Evolutionary conservation across 2,329 filamentous ascomycete genomes (phyloP).

Genomic region (Diaporthe humulicola): DNA sequence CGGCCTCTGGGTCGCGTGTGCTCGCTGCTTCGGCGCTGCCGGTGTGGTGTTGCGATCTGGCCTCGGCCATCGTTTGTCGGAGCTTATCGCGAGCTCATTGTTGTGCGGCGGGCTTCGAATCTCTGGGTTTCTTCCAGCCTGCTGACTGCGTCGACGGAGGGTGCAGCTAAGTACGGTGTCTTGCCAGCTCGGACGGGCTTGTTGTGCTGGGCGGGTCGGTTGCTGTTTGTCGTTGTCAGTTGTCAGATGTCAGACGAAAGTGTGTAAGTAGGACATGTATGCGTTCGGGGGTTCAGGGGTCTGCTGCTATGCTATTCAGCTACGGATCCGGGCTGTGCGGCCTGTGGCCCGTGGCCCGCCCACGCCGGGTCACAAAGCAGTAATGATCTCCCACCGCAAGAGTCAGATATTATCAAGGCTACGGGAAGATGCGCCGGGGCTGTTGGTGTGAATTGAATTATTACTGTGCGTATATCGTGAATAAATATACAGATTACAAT

Average conservation of each 20-base stretch:
- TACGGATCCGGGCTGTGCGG: slow-evolving; percentile 25
- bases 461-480: slow-evolving; percentile 27
- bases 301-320: slow-evolving; percentile 16
- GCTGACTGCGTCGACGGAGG: slow-evolving; percentile 12
- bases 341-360: slow-evolving; percentile 32
- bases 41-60: slow-evolving; percentile 44
- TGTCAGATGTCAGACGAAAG: background rate
- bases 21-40: slow-evolving; percentile 35
- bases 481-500: slow-evolving; percentile 40
- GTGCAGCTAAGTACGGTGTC: background rate
- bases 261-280: slow-evolving; percentile 7
- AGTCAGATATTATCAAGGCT: background rate
- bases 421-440: background rate
- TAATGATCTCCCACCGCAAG: background rate
- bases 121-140: slow-evolving; percentile 5
- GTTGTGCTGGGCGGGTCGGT: background rate
- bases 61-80: slow-evolving; percentile 45
- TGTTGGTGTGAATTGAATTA: slow-evolving; percentile 33
- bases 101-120: slow-evolving; percentile 31
- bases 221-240: background rate
- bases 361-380: background rate
- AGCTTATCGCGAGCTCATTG: slow-evolving; percentile 46
- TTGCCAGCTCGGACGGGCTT: background rate
- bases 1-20: slow-evolving; percentile 42
- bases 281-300: background rate